Evolutionary conservation across 495 filamentous ascomycete species (phyloP).

Genomic region (Podospora anserina): DNA sequence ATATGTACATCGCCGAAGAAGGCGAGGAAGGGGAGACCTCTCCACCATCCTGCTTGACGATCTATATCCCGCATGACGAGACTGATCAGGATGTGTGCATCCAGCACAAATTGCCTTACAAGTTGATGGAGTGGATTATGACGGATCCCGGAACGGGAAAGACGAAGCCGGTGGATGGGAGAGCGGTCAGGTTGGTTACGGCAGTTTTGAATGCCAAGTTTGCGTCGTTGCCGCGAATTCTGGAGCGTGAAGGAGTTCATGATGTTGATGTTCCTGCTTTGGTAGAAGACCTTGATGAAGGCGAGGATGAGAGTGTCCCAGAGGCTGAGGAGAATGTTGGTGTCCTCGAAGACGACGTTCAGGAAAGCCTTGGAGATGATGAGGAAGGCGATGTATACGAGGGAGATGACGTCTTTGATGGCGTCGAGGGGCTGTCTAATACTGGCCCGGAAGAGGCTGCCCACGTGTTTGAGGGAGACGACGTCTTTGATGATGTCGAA

Average conservation of each 20-base stretch:
- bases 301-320: no score
- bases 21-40: background rate
- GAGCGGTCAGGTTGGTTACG: background rate
- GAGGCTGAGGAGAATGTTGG: no score
- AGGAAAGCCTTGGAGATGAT: no score
- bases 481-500: no score
- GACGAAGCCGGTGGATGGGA: background rate
- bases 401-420: no score
- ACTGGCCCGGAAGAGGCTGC: no score
- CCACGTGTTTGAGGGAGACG: no score
- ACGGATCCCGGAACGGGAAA: slow-evolving; percentile 17
- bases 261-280: background rate
- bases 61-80: slow-evolving; percentile 40
- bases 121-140: slow-evolving; percentile 38
- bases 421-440: no score
- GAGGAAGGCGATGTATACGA: no score
- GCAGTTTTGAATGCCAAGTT: background rate
- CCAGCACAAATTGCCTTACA: slow-evolving; percentile 29
- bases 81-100: slow-evolving; percentile 34
- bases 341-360: no score
- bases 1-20: slow-evolving; percentile 35
- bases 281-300: no score
- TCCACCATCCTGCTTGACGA: slow-evolving; percentile 17
- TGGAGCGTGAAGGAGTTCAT: background rate
- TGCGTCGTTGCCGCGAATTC: background rate